A percentile compares a stretch with the other conserved stretches of the same genome.
phyloP scores from a whole-genome alignment of 2,329 filamentous ascomycete species.

The Lecanosticta acicola region DNA sequence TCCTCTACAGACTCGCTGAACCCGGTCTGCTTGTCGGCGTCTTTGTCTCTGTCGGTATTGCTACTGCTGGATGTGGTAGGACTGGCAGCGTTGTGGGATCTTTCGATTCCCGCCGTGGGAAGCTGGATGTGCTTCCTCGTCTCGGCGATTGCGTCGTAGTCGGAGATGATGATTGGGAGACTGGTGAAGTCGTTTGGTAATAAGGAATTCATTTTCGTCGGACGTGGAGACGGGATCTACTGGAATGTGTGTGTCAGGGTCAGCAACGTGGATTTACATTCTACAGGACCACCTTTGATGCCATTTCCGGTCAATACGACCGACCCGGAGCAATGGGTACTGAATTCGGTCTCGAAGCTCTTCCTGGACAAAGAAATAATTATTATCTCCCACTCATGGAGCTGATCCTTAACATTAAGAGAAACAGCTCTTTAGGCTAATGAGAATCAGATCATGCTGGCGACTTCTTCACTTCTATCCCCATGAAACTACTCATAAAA shows the following conservation, averaged over 20 bases:
- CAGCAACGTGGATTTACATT: too few species aligned
- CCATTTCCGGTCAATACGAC: too few species aligned
- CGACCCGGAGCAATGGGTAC: too few species aligned
- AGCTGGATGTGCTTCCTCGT: slow-evolving; percentile 2
- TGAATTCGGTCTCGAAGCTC: too few species aligned
- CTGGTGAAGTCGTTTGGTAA: slow-evolving; percentile 19
- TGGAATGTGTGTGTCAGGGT: too few species aligned
- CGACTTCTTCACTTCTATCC: background rate
- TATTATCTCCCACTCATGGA: too few species aligned
- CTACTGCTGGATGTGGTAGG: slow-evolving; percentile 1
- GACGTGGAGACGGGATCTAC: too few species aligned
- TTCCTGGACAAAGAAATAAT: too few species aligned
- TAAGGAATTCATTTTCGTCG: too few species aligned
- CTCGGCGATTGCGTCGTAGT: slow-evolving; percentile 17
- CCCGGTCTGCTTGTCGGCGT: slow-evolving; percentile 8
- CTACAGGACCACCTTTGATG: too few species aligned
- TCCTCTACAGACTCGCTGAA: slow-evolving; percentile 19
- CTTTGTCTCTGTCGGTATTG: background rate
- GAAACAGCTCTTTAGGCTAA: too few species aligned
- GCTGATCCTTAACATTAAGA: too few species aligned
- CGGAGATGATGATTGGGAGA: slow-evolving; percentile 24
- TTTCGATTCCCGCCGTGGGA: slow-evolving; percentile 4
- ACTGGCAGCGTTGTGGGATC: slow-evolving; percentile 1
- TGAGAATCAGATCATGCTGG: background rate
- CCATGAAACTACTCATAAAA: slow-evolving; percentile 38